These are phyloP conservation scores for Camelina laxa DNA, from an alignment of 345 rosid species.

Conservation along the genomic window DNA sequence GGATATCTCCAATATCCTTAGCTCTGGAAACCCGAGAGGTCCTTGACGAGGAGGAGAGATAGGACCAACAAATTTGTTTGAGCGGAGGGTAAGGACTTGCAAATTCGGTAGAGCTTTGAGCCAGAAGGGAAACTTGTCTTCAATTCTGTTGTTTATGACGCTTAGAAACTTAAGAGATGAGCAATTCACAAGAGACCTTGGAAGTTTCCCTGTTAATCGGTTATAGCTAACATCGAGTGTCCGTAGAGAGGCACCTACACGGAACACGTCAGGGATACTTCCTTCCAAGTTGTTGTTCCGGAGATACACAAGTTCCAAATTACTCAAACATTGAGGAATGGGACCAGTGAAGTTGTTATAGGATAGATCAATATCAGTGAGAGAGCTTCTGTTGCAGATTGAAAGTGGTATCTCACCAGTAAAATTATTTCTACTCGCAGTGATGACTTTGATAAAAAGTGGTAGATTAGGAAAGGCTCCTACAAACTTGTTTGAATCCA, in stretches of 20 bases:
- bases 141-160: neutral
- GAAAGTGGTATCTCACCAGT: constrained; percentile 14
- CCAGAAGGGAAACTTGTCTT: constrained; percentile 31
- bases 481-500: neutral
- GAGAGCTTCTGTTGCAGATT: constrained; percentile 1
- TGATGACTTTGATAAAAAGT: neutral
- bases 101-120: constrained; percentile 1
- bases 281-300: constrained; percentile 20
- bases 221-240: neutral
- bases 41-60: constrained; percentile 23
- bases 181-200: constrained; percentile 20
- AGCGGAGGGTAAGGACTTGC: neutral
- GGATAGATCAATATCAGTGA: accelerated
- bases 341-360: constrained; percentile 21
- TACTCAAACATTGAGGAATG: constrained; percentile 18
- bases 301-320: neutral
- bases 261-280: neutral
- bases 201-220: constrained; percentile 15
- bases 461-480: constrained; percentile 22
- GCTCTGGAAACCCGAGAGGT: constrained; percentile 17
- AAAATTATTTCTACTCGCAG: neutral
- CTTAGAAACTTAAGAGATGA: neutral
- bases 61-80: constrained; percentile 10
- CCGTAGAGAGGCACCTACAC: accelerated
- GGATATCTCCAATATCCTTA: constrained; percentile 17